Conservation (phyloP, 495 filamentous ascomycete species). For the Mycothermus thermophilus region DNA sequence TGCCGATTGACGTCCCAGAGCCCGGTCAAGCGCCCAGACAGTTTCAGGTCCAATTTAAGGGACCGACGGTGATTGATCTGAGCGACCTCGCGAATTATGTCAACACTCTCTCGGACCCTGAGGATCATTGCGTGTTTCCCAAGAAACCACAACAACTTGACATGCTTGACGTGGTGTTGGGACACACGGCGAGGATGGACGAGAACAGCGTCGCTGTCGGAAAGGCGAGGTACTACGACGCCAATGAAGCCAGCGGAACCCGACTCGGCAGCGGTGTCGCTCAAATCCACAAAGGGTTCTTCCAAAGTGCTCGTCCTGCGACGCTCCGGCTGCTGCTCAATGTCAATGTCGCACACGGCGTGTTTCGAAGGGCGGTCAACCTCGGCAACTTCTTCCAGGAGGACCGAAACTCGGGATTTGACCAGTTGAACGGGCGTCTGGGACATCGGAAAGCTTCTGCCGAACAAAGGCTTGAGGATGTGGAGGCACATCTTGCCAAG, state of each 20-base stretch:
- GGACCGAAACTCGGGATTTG: conserved; percentile 3
- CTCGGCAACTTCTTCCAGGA: conserved; percentile 14
- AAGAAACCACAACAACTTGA: conserved; percentile 30
- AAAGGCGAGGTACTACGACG: conserved; percentile 30
- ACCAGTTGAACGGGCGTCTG: background rate
- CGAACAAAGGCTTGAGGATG: background rate
- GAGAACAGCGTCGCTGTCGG: conserved; percentile 22
- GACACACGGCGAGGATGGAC: conserved; percentile 24
- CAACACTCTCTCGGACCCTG: conserved; percentile 26
- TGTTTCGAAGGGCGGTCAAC: conserved; percentile 24
- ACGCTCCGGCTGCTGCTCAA: conserved; percentile 53
- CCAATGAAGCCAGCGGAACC: conserved; percentile 12
- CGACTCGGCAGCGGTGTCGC: conserved; percentile 17
- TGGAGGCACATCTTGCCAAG: conserved; percentile 34
- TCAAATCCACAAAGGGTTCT: conserved; percentile 48
- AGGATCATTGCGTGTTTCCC: conserved; percentile 26
- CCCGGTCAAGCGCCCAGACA: conserved; percentile 27
- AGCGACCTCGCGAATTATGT: conserved; percentile 40
- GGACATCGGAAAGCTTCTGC: background rate
- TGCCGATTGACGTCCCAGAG: conserved; percentile 32
- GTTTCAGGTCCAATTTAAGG: conserved; percentile 31
- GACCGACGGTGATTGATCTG: conserved; percentile 27
- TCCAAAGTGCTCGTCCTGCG: conserved; percentile 50
- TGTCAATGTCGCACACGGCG: conserved; percentile 37
- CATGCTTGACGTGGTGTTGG: conserved; percentile 36